Conservation (phyloP, 208 protist genomes). For the Leptomonas seymouri region DNA sequence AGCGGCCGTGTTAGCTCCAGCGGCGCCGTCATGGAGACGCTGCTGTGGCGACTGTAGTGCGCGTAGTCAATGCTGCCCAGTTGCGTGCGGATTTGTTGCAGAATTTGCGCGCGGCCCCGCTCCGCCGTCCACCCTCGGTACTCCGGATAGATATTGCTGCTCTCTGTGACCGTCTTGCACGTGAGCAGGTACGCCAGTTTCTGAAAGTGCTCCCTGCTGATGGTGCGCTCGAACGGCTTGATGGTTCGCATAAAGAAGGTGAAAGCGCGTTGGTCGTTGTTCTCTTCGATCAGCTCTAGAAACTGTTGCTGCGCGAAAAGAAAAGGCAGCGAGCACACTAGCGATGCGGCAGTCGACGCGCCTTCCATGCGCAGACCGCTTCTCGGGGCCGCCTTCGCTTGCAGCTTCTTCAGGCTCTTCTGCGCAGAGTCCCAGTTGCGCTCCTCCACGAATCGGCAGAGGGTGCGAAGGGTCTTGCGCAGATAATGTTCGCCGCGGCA, state of each 20-base stretch:
- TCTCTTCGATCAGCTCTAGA: conserved; percentile 81
- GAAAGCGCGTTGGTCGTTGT: conserved; percentile 73
- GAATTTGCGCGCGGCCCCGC: conserved; percentile 65
- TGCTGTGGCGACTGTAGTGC: conserved; percentile 67
- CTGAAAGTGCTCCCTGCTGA: conserved; percentile 73
- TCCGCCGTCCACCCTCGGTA: conserved; percentile 78
- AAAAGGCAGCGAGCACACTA: conserved; percentile 67
- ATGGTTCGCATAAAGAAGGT: conserved; percentile 85
- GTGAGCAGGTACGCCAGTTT: conserved; percentile 85
- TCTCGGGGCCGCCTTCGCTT: conserved; percentile 24
- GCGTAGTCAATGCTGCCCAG: conserved; percentile 43
- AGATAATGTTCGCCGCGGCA: conserved; percentile 70
- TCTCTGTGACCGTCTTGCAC: conserved; percentile 75
- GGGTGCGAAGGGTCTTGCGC: conserved; percentile 68
- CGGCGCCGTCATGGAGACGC: conserved; percentile 31
- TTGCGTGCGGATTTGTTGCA: conserved; percentile 57
- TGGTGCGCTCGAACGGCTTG: conserved; percentile 75
- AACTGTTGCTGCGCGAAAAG: conserved; percentile 81
- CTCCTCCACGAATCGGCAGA: conserved; percentile 74
- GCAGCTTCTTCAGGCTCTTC: conserved; percentile 64
- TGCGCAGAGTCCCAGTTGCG: conserved; percentile 77
- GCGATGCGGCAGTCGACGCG: conserved; percentile 24
- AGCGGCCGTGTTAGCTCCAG: conserved; percentile 36
- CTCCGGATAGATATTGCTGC: conserved; percentile 61
- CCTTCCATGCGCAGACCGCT: conserved; percentile 28